Conservation (phyloP, 306 rosid genomes). For the Cicer bijugum region DNA sequence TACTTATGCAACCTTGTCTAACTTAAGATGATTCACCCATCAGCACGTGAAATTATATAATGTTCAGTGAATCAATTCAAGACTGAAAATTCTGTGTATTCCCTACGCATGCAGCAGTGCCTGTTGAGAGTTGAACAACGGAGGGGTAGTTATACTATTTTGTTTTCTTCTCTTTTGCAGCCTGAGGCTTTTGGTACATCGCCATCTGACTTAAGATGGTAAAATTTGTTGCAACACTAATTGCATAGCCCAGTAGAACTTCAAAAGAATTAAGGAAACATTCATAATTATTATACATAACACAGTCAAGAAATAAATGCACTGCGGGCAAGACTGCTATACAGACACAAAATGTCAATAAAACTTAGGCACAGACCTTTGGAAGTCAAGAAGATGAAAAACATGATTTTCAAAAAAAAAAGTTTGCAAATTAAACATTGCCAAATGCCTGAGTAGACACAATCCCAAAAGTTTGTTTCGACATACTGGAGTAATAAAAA, state of each 20-base stretch:
- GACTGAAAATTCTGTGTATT: conserved; percentile 7
- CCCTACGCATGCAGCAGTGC: conserved; percentile 19
- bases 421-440: background rate
- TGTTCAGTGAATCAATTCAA: conserved; percentile 28
- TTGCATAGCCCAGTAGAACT: conserved; percentile 85
- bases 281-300: background rate
- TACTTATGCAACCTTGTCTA: conserved; percentile 28
- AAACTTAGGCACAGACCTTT: background rate
- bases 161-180: conserved; percentile 72
- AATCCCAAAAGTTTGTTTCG: background rate
- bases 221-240: conserved; percentile 77
- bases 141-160: conserved; percentile 49
- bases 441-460: background rate
- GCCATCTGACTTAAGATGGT: conserved; percentile 81
- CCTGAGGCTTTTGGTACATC: conserved; percentile 65
- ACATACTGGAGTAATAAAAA: conserved; percentile 2
- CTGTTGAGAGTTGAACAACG: conserved; percentile 37
- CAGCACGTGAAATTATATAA: conserved; percentile 11
- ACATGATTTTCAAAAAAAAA: background rate
- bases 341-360: background rate
- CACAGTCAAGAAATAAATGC: background rate
- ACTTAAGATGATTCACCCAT: conserved; percentile 28
- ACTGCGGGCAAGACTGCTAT: background rate
- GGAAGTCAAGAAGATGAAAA: background rate
- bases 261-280: conserved; percentile 55